phyloP scores from a whole-genome alignment of 306 rosid species.

The Echinosophora koreensis region DNA sequence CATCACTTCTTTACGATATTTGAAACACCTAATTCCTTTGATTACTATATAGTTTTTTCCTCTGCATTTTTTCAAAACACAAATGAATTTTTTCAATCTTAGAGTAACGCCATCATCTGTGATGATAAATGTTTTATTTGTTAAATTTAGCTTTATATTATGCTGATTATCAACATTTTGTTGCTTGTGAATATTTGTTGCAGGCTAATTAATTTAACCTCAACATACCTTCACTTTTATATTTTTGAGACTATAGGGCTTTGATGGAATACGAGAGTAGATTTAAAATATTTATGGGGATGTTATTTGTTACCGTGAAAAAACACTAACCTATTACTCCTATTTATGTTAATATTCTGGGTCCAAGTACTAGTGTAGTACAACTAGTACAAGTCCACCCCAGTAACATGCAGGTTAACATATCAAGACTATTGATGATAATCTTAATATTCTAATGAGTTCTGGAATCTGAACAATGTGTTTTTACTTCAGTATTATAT shows the following conservation, averaged over 20 bases:
- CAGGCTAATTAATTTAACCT: not conserved
- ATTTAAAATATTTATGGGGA: not conserved
- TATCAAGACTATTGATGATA: not conserved
- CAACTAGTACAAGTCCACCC: not conserved
- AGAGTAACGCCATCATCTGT: not conserved
- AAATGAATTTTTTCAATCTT: not conserved
- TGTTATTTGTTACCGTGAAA: not conserved
- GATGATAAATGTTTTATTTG: not conserved
- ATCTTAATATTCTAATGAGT: not conserved
- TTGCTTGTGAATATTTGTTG: not conserved
- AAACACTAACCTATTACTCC: not conserved
- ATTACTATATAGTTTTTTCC: not conserved
- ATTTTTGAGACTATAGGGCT: not conserved
- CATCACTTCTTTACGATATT: not conserved
- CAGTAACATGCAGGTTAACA: not conserved
- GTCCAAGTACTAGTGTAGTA: not conserved
- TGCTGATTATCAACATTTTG: not conserved
- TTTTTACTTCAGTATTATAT: slow-evolving; percentile 1
- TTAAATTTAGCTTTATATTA: not conserved
- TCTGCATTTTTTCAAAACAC: not conserved
- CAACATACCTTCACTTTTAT: not conserved
- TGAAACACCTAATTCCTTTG: not conserved
- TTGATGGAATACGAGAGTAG: not conserved
- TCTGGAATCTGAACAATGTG: not conserved
- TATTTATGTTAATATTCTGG: not conserved